Base-by-base conservation (phyloP, 164 flowering plant species). In the Euptelea pleiosperma region DNA sequence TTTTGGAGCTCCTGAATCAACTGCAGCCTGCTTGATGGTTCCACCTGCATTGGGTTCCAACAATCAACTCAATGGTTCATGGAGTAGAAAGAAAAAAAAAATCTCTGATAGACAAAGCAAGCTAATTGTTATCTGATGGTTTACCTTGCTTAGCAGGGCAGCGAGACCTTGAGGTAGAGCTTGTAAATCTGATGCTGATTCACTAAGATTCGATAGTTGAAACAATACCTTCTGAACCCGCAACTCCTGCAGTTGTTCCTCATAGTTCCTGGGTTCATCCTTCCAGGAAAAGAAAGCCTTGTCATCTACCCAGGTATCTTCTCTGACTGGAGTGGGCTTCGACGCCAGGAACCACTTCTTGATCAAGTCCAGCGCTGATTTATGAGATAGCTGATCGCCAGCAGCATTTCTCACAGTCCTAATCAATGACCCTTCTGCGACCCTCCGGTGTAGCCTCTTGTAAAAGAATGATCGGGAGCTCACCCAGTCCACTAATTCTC, bases 141-240 rank as follows among this genome's bases (percentile, higher is more conserved):
- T 67, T 82, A 94, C 99, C 93, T 94, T 80, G 77, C 70, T 62
- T 49, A 94, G 77, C 68, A 94, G 86, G 36, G 82, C 78, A 44
- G 96, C 80, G 46, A 94, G 85, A 60, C 87, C 91, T 54, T 77
- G 89, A 15, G 97, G 99, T 18, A 94, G 77, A 50, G 92, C 95
- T 69, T 63, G 74, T 77, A 94, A 74, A 77, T 91, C 96, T 52
- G 73, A 60, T n/a, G 70, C 25, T 4, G 97, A 85, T 48, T 74
- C 74, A 16, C 89, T 82, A 60, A 93, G 77, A 39, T 60, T 77
- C 22, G 91, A 75, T 44, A 94, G 63, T 47, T 89, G 96, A 72
- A 57, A 73, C 74, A 81, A 42, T 43, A 91, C 71, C 68, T 84
- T 94, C 70, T 87, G 81, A 21, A 78, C 83, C 53, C 90, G 82